Evolutionary conservation across 2,329 filamentous ascomycete genomes (phyloP).

Genomic region (Hypoxylon sp.): DNA sequence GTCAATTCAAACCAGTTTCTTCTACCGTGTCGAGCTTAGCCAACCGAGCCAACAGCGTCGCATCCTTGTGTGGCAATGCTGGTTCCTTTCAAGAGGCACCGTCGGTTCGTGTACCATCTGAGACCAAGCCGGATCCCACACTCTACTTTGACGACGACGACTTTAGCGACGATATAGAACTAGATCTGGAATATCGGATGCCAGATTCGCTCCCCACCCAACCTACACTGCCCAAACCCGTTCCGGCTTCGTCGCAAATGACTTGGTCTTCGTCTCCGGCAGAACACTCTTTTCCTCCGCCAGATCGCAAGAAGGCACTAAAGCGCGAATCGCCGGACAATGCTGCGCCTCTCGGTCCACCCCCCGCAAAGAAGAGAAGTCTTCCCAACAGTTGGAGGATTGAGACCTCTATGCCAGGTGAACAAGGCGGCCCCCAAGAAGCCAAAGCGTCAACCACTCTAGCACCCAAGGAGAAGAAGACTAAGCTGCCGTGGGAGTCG

Average conservation of each 20-base stretch:
- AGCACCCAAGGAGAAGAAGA: constrained; percentile 48
- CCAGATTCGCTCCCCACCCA: constrained; percentile 58
- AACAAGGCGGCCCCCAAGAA: constrained; percentile 47
- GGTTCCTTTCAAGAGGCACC: constrained; percentile 58
- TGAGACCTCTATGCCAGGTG: constrained; percentile 42
- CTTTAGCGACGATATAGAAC: constrained; percentile 84
- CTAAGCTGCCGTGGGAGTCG: constrained; percentile 70
- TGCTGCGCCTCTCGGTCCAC: constrained; percentile 40
- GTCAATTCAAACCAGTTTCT: constrained; percentile 27
- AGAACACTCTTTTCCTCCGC: constrained; percentile 55
- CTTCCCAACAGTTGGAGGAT: constrained; percentile 62
- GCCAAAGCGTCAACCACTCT: constrained; percentile 46
- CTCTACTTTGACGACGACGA: constrained; percentile 80
- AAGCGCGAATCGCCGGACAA: constrained; percentile 55
- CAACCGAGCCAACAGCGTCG: constrained; percentile 45
- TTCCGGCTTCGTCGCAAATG: constrained; percentile 46
- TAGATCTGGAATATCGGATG: constrained; percentile 66
- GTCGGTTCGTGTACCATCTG: constrained; percentile 47
- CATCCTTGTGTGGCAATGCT: constrained; percentile 54
- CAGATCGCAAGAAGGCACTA: constrained; percentile 39
- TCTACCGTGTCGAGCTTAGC: constrained; percentile 19
- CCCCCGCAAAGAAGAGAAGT: constrained; percentile 66
- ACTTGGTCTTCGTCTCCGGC: constrained; percentile 77
- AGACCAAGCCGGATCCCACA: constrained; percentile 39
- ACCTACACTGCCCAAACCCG: constrained; percentile 42